A percentile compares a stretch with the other conserved stretches of the same genome.
phyloP scores from a whole-genome alignment of 768 basidiomycete genomes.

The Mycena albidolilacea region DNA sequence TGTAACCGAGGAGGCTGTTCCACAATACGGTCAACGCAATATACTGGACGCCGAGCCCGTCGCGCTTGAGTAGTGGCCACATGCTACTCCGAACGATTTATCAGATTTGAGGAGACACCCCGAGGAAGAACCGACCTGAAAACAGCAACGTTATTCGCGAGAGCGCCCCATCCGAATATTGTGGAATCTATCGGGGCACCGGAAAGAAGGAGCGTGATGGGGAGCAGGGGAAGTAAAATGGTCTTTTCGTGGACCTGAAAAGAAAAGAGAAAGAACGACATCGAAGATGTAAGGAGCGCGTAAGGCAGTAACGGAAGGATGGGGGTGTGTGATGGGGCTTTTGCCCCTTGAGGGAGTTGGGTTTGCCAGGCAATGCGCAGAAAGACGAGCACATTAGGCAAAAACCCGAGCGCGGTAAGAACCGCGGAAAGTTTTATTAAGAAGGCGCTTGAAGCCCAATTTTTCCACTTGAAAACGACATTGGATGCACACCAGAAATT shows the following conservation, averaged over 20 bases:
- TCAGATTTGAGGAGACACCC: constrained; percentile 21
- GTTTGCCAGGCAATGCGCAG: constrained; percentile 53
- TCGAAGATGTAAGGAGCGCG: constrained; percentile 82
- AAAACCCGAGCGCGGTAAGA: constrained; percentile 80
- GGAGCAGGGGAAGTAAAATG: constrained; percentile 88
- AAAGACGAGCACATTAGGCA: constrained; percentile 68
- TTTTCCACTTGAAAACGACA: constrained; percentile 89
- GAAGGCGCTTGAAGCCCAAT: constrained; percentile 59
- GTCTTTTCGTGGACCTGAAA: constrained; percentile 98
- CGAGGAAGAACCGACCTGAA: constrained; percentile 77
- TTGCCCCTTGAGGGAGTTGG: constrained; percentile 33
- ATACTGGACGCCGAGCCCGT: constrained; percentile 85
- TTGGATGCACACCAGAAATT: constrained; percentile 98
- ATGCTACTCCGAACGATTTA: constrained; percentile 68
- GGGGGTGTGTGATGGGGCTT: constrained; percentile 53
- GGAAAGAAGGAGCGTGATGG: constrained; percentile 83
- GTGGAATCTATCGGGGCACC: constrained; percentile 67
- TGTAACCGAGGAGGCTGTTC: constrained; percentile 88
- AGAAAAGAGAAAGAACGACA: constrained; percentile 97
- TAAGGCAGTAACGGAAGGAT: constrained; percentile 83
- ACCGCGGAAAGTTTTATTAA: constrained; percentile 78
- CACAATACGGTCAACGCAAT: constrained; percentile 77
- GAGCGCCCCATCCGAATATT: constrained; percentile 77
- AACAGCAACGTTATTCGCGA: constrained; percentile 87
- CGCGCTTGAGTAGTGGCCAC: constrained; percentile 90